Conservation (phyloP, 2,329 filamentous ascomycete genomes). For the Exophiala bonariae region DNA sequence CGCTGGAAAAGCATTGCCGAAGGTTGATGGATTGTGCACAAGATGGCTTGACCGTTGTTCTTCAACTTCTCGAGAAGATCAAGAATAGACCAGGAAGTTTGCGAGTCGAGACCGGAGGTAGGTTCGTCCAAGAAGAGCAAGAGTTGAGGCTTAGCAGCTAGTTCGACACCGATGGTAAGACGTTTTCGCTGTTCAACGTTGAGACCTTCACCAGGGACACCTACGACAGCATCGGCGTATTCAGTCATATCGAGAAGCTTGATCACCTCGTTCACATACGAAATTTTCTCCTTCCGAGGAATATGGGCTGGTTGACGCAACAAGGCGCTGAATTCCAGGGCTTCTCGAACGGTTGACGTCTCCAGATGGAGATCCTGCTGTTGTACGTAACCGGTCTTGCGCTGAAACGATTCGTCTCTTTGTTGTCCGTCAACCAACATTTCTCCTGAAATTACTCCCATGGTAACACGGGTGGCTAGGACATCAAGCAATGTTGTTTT, state of each 20-base stretch:
- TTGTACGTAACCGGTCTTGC: conserved; percentile 88
- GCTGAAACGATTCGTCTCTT: conserved; percentile 80
- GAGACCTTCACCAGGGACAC: conserved; percentile 76
- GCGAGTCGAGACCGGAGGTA: conserved; percentile 88
- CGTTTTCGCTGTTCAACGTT: conserved; percentile 68
- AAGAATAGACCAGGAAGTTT: conserved; percentile 90
- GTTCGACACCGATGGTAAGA: conserved; percentile 92
- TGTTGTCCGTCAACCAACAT: conserved; percentile 79
- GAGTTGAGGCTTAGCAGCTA: conserved; percentile 86
- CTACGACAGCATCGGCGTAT: conserved; percentile 87
- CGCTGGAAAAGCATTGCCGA: conserved; percentile 92
- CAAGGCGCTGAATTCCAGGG: conserved; percentile 79
- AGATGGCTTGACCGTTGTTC: conserved; percentile 83
- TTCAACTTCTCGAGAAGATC: conserved; percentile 86
- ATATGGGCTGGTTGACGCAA: conserved; percentile 78
- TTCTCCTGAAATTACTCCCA: conserved; percentile 84
- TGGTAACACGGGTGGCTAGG: conserved; percentile 79
- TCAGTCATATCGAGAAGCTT: conserved; percentile 86
- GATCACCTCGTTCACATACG: conserved; percentile 88
- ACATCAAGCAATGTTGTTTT: conserved; percentile 90
- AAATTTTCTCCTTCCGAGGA: conserved; percentile 74
- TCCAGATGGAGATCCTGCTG: conserved; percentile 88
- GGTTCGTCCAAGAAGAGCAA: conserved; percentile 93
- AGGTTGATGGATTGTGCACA: conserved; percentile 98
- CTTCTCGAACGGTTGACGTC: conserved; percentile 84